Base-by-base conservation (phyloP, 1,284 basidiomycete genomes). In the Golubevia sp. region DNA sequence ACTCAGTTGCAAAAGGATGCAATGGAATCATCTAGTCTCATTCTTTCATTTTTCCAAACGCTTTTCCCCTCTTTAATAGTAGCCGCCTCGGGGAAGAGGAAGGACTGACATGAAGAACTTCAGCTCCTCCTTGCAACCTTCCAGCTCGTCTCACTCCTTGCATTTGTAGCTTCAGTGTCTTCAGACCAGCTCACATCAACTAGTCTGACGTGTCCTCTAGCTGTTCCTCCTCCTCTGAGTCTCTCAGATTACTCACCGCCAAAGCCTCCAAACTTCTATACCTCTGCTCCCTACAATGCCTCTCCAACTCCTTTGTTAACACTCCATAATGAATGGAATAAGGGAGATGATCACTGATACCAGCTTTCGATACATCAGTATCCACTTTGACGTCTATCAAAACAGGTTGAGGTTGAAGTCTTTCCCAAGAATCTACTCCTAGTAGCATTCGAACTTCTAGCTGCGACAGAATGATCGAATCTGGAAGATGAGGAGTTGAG, bases 301-400 rank as follows among this genome's bases (percentile, higher is more conserved):
- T 71, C 59, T 84, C 80, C 27, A 84, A 66, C 55, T 76, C 75
- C 62, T 74, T 83, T 62, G 71, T 72, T 54, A 76, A 74, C 26
- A 73, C 66, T 62, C 74, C 79, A 53, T 82, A 82, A 66, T 82
- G 80, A 65, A 91, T 86, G 1, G 89, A 89, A 66, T 87, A 79
- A 0, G 84, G 72, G 2, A 91, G 82, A 67, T 90, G 86, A 76
- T 92, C 91, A 3, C 85, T 84, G 2, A 72, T 72, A 21, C 89
- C 89, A 2, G 90, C 85, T 8, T 76, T 71, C 11, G 86, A 84
- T 18, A 91, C 84, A 70, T 90, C 87, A 68, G 89, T 87, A 15
- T 85, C 83, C 53, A 92, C 86, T 6, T 84, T 82, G 6, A 91
- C 79, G 49, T 88, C 87, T 59, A 91, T 76, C 11, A 85, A 79